Percentiles rank a stretch among this genome's conserved stretches.
These are phyloP conservation scores for Falciphora oryzae DNA, from an alignment of 2,329 filamentous ascomycete genomes.

Conservation along the genomic window DNA sequence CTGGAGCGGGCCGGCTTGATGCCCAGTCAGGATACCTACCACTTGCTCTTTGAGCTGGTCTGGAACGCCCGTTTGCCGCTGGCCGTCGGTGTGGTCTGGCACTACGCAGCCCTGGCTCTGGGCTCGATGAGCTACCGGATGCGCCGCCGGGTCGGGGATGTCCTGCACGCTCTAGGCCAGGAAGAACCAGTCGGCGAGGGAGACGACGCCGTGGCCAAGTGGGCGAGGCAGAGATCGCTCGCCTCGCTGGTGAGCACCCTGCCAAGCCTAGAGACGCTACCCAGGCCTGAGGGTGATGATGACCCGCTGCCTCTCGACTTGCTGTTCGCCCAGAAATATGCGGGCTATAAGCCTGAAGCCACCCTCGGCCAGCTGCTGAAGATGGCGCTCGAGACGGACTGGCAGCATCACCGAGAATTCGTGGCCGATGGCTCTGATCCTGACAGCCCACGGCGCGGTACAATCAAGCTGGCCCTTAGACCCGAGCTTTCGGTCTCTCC, in stretches of 20 bases:
- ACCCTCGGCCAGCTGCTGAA: background rate
- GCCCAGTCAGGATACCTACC: constrained; percentile 28
- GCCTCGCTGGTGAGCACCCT: background rate
- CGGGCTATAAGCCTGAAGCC: background rate
- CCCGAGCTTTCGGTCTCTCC: too few species aligned
- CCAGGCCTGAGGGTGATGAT: background rate
- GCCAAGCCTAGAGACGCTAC: background rate
- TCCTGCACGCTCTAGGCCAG: background rate
- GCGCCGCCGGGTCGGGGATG: constrained; percentile 19
- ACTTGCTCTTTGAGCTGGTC: constrained; percentile 32
- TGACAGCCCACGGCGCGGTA: too few species aligned
- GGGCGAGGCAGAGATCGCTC: background rate
- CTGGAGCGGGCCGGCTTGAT: constrained; percentile 16
- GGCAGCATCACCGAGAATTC: background rate
- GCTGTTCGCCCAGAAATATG: background rate
- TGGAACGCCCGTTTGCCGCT: constrained; percentile 26
- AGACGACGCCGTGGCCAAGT: background rate
- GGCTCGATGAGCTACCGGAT: constrained; percentile 22
- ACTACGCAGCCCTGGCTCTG: constrained; percentile 23
- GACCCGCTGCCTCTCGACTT: background rate
- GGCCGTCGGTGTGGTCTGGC: constrained; percentile 27
- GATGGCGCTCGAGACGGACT: background rate
- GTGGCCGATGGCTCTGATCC: background rate
- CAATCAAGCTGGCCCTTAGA: background rate
- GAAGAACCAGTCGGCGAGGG: background rate